phyloP scores from a whole-genome alignment of 2,329 filamentous ascomycete genomes.

The Penicillium expansum region DNA sequence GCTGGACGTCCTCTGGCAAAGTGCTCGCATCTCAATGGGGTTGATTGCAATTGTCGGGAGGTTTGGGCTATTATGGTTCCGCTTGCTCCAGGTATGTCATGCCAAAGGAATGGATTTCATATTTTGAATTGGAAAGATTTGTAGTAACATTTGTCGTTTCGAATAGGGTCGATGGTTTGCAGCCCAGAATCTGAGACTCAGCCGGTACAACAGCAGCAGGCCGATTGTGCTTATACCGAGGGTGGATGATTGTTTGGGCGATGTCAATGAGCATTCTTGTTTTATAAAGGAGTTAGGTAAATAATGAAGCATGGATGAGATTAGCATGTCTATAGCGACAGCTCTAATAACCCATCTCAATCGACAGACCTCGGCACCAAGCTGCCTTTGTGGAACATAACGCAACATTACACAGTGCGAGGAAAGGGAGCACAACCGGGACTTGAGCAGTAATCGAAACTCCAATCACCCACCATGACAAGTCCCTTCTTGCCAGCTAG shows the following conservation, averaged over 20 bases:
- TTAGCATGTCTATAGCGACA: neutral
- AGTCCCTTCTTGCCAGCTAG: neutral
- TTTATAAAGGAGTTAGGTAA: neutral
- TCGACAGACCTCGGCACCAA: neutral
- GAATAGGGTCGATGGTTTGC: neutral
- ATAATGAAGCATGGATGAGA: neutral
- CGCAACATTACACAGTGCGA: neutral
- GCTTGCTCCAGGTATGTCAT: slow-evolving; percentile 2
- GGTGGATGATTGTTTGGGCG: neutral
- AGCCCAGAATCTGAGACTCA: neutral
- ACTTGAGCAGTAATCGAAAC: neutral
- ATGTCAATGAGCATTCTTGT: neutral
- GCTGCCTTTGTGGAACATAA: too few species aligned
- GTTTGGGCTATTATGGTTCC: slow-evolving; percentile 6
- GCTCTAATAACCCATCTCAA: neutral
- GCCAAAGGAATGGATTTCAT: neutral
- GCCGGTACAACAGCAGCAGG: neutral
- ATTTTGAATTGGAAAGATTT: neutral
- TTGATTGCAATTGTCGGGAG: slow-evolving; percentile 1
- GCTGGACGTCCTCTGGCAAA: neutral
- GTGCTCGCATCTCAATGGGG: neutral
- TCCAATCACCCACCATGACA: neutral
- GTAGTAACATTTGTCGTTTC: neutral
- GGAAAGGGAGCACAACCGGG: neutral
- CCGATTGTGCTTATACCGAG: neutral